Conservation (phyloP, 2,329 filamentous ascomycete species). For the Exophiala viscosa region DNA sequence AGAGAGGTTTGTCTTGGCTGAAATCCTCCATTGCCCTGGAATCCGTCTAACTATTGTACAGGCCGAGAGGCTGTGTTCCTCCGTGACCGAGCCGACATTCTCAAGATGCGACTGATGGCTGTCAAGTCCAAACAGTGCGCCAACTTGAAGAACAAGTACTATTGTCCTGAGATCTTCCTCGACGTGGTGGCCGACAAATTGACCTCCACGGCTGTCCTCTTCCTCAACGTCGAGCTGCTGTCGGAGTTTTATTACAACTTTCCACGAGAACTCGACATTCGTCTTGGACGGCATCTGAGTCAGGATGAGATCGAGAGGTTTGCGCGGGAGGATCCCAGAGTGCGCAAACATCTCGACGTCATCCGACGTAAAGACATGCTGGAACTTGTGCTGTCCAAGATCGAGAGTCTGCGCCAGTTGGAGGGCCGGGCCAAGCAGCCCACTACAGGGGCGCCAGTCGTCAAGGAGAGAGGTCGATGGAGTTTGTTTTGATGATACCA, state of each 20-base stretch:
- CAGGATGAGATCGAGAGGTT: constrained; percentile 82
- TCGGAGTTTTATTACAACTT: constrained; percentile 99
- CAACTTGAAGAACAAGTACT: constrained; percentile 82
- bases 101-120: constrained; percentile 84
- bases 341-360: constrained; percentile 83
- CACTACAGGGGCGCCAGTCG: constrained; percentile 26
- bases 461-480: constrained; percentile 41
- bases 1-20: constrained; percentile 61
- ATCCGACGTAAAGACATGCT: constrained; percentile 88
- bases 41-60: constrained; percentile 37
- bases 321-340: constrained; percentile 87
- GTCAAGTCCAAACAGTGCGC: constrained; percentile 88
- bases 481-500: constrained; percentile 39
- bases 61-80: constrained; percentile 93
- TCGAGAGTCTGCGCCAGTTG: constrained; percentile 81
- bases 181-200: constrained; percentile 94
- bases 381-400: constrained; percentile 90
- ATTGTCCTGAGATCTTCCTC: constrained; percentile 96
- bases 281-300: constrained; percentile 75
- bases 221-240: constrained; percentile 93
- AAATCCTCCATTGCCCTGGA: not conserved
- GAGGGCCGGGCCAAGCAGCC: constrained; percentile 65
- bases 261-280: constrained; percentile 81
- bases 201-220: constrained; percentile 89
- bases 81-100: constrained; percentile 80